Percentiles rank a stretch among this genome's conserved stretches.
phyloP scores from a whole-genome alignment of 306 rosid genomes.

The Mimosa pudica region DNA sequence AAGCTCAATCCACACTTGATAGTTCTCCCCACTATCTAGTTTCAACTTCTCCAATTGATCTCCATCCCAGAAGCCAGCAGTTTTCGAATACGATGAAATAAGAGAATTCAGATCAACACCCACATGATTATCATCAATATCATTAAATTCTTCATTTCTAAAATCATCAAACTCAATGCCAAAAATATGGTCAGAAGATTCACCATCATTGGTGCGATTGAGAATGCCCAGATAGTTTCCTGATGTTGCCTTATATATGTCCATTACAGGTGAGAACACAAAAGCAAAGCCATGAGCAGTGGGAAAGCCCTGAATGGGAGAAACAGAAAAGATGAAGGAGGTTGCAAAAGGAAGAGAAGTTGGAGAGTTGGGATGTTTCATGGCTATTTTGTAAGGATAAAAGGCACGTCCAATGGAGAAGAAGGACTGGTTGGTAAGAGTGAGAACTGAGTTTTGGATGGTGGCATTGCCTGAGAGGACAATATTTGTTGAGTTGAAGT shows the following conservation, averaged over 20 bases:
- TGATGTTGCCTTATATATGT: constrained; percentile 45
- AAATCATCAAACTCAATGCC: constrained; percentile 67
- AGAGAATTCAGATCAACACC: constrained; percentile 64
- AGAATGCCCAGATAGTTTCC: constrained; percentile 60
- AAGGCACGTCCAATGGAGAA: constrained; percentile 65
- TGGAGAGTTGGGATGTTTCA: constrained; percentile 39
- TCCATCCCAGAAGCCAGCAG: constrained; percentile 64
- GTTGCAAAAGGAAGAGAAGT: constrained; percentile 52
- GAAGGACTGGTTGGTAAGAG: constrained; percentile 54
- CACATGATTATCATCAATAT: constrained; percentile 59
- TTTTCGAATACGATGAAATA: constrained; percentile 42
- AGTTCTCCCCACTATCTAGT: constrained; percentile 54
- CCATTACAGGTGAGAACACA: constrained; percentile 44
- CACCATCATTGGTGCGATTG: constrained; percentile 51
- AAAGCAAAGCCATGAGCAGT: constrained; percentile 65
- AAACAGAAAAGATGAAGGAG: constrained; percentile 65
- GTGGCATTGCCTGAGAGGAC: constrained; percentile 54
- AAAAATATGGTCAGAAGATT: constrained; percentile 49
- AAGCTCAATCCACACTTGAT: constrained; percentile 74
- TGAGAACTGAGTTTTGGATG: constrained; percentile 47
- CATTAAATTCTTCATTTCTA: constrained; percentile 63
- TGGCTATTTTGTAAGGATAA: constrained; percentile 52
- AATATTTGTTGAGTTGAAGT: constrained; percentile 61
- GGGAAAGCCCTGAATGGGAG: constrained; percentile 44
- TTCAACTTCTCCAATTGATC: constrained; percentile 36